These are phyloP conservation scores for Epithemia pelagica DNA, from an alignment of 108 stramenopile genomes.

Conservation along the genomic window DNA sequence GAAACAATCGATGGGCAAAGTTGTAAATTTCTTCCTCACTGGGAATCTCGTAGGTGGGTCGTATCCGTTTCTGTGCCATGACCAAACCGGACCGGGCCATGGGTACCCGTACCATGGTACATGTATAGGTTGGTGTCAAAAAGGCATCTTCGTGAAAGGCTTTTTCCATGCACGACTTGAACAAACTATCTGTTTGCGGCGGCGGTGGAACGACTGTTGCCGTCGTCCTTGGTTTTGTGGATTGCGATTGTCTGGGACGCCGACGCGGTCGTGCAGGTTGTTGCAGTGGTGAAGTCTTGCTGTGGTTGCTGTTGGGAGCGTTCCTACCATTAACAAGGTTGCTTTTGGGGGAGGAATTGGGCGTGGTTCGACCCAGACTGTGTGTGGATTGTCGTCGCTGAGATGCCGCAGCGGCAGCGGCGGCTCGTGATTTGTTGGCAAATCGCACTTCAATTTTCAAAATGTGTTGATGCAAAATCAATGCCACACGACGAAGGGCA, in stretches of 20 bases:
- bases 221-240: no score
- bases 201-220: not conserved
- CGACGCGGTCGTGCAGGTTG: no score
- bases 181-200: conserved; percentile 27
- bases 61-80: conserved; percentile 64
- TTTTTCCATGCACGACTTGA: conserved; percentile 61
- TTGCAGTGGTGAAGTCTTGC: not conserved
- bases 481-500: conserved; percentile 81
- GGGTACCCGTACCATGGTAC: conserved; percentile 76
- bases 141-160: conserved; percentile 67
- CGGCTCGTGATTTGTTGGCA: conserved; percentile 11
- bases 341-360: not conserved
- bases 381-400: not conserved
- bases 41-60: conserved; percentile 51
- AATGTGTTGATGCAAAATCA: conserved; percentile 84
- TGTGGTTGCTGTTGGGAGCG: not conserved
- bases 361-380: not conserved
- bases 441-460: conserved; percentile 81
- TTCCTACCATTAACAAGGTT: not conserved
- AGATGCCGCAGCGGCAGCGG: not conserved
- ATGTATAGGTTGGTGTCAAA: conserved; percentile 65
- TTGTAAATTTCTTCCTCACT: conserved; percentile 82
- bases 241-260: not conserved
- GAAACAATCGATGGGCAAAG: conserved; percentile 88
- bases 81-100: conserved; percentile 77